phyloP scores from a whole-genome alignment of 2,329 filamentous ascomycete species.

The Gnomoniopsis sp. region DNA sequence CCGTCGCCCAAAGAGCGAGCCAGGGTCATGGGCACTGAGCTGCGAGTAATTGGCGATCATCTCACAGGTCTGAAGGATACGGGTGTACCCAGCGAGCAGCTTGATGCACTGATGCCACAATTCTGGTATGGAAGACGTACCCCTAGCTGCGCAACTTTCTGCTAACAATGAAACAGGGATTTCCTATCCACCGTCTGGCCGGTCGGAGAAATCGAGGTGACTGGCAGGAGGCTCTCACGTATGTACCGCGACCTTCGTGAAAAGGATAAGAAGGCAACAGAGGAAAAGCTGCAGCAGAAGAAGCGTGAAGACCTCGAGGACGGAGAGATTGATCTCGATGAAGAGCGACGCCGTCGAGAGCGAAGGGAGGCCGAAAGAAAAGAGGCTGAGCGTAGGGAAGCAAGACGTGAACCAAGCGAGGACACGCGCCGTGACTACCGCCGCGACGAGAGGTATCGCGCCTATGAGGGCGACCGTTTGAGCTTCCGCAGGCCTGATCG shows the following conservation, averaged over 20 bases:
- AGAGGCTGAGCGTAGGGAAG: slow-evolving; percentile 15
- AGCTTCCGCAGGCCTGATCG: slow-evolving; percentile 26
- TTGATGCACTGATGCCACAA: slow-evolving; percentile 33
- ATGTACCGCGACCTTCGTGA: slow-evolving; percentile 34
- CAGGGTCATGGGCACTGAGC: slow-evolving; percentile 34
- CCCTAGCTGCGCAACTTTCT: background rate
- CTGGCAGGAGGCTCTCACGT: slow-evolving; percentile 31
- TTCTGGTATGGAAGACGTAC: slow-evolving; percentile 30
- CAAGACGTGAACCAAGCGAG: slow-evolving; percentile 19
- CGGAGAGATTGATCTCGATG: slow-evolving; percentile 35
- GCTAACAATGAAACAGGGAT: slow-evolving; percentile 29
- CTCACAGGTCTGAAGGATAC: slow-evolving; percentile 31
- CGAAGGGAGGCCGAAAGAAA: slow-evolving; percentile 28
- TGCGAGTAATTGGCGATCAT: slow-evolving; percentile 33
- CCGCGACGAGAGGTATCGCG: slow-evolving; percentile 26
- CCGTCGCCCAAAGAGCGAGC: slow-evolving; percentile 31
- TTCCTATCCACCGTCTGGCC: slow-evolving; percentile 38
- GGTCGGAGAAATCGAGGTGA: slow-evolving; percentile 33
- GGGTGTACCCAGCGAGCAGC: slow-evolving; percentile 25
- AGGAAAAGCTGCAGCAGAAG: slow-evolving; percentile 22
- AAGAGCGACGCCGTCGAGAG: slow-evolving; percentile 27
- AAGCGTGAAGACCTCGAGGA: slow-evolving; percentile 33
- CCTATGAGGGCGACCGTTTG: slow-evolving; percentile 28
- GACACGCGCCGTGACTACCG: slow-evolving; percentile 29
- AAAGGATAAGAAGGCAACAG: slow-evolving; percentile 29